Evolutionary conservation across 495 filamentous ascomycete genomes (phyloP).

Genomic region (Cercophora sp.): DNA sequence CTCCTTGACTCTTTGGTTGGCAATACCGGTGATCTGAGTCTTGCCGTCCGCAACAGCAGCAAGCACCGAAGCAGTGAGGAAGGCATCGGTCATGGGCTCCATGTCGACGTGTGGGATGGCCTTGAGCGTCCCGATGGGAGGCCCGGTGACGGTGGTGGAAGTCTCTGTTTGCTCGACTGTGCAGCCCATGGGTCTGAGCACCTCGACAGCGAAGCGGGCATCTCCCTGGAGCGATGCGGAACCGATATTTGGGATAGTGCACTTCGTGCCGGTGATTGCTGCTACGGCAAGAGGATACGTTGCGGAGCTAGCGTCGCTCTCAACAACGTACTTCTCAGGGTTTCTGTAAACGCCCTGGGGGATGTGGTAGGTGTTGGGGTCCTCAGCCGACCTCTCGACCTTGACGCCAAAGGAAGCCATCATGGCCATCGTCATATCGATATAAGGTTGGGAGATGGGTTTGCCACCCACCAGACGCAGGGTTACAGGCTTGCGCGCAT

Average conservation of each 20-base stretch:
- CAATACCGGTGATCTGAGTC: constrained; percentile 87
- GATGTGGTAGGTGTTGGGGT: constrained; percentile 91
- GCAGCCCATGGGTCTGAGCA: constrained; percentile 92
- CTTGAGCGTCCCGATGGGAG: constrained; percentile 65
- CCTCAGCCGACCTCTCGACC: constrained; percentile 54
- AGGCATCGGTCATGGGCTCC: constrained; percentile 99
- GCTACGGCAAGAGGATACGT: constrained; percentile 95
- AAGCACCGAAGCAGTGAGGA: constrained; percentile 89
- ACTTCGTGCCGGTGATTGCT: constrained; percentile 89
- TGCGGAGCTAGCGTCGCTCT: constrained; percentile 96
- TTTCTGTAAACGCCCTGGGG: constrained; percentile 81
- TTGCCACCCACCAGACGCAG: constrained; percentile 87
- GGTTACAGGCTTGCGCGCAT: constrained; percentile 89
- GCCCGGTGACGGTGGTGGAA: constrained; percentile 91
- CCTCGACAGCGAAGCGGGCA: constrained; percentile 88
- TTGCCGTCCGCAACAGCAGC: constrained; percentile 85
- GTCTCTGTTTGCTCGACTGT: constrained; percentile 74
- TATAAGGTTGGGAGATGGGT: constrained; percentile 94
- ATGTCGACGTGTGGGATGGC: constrained; percentile 76
- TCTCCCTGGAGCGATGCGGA: constrained; percentile 89
- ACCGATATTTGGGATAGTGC: constrained; percentile 94
- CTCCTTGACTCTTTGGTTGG: constrained; percentile 98
- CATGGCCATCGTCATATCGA: constrained; percentile 98
- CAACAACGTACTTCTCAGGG: constrained; percentile 81
- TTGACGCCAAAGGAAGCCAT: constrained; percentile 90